A percentile compares a stretch with the other conserved stretches of the same genome.
These are phyloP conservation scores for Escovopsis sp. DNA, from an alignment of 2,329 filamentous ascomycete genomes.

Conservation along the genomic window DNA sequence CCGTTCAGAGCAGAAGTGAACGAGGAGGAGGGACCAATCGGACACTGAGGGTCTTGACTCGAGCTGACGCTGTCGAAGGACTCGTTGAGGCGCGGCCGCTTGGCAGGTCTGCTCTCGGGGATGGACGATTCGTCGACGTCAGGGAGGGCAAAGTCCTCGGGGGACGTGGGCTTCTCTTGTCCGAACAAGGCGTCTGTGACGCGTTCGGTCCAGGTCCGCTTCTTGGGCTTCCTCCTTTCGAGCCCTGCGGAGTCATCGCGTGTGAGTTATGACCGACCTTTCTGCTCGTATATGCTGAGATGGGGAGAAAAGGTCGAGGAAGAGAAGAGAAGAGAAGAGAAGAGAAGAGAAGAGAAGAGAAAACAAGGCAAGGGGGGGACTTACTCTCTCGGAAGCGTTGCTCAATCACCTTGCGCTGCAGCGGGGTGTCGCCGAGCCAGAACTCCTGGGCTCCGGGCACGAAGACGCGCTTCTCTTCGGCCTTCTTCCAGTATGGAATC, in stretches of 20 bases:
- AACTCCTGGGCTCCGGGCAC: constrained; percentile 12
- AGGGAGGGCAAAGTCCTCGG: background rate
- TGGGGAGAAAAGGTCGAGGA: too few species aligned
- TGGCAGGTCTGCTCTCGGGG: constrained; percentile 2
- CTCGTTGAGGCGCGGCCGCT: background rate
- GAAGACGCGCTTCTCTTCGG: constrained; percentile 7
- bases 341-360: too few species aligned
- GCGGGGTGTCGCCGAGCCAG: constrained; percentile 17
- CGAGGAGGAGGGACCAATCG: background rate
- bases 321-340: too few species aligned
- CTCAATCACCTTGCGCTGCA: constrained; percentile 15
- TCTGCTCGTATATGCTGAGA: background rate
- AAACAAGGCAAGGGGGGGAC: background rate
- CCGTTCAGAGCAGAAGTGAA: background rate
- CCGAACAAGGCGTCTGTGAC: background rate
- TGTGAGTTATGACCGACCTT: background rate
- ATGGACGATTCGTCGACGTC: background rate
- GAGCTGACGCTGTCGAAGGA: background rate
- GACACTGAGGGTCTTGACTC: too few species aligned
- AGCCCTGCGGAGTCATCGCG: too few species aligned
- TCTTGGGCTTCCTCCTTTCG: background rate
- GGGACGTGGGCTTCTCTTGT: background rate
- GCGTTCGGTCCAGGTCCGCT: background rate
- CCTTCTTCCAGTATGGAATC: constrained; percentile 2
- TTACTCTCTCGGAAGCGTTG: constrained; percentile 2